These are phyloP conservation scores for Saccharomyces pastorianus DNA, from an alignment of 1,139 yeast genomes.

Conservation along the genomic window DNA sequence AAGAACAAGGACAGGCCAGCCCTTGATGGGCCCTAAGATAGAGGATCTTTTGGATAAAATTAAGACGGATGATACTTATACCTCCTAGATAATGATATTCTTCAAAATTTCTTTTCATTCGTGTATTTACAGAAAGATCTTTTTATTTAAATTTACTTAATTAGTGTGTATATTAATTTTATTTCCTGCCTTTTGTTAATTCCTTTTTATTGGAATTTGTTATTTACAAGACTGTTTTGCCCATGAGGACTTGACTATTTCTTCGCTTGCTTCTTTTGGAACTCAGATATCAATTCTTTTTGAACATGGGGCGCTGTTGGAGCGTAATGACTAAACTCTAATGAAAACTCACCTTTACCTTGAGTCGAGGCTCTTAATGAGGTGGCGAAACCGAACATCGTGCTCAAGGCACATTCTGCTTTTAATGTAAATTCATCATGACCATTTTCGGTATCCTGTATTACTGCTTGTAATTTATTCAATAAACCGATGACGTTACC, in stretches of 20 bases:
- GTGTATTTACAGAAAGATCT: background rate
- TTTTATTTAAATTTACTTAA: background rate
- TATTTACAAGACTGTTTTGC: slow-evolving; percentile 7
- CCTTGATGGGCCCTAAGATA: slow-evolving; percentile 84
- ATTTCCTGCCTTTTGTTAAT: background rate
- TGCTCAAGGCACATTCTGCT: slow-evolving; percentile 91
- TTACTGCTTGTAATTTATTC: slow-evolving; percentile 87
- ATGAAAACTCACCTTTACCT: slow-evolving; percentile 96
- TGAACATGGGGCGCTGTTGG: slow-evolving; percentile 90
- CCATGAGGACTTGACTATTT: background rate
- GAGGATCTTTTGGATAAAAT: slow-evolving; percentile 72
- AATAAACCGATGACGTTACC: slow-evolving; percentile 84
- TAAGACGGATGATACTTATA: slow-evolving; percentile 39
- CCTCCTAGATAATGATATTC: slow-evolving; percentile 11
- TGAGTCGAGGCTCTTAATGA: slow-evolving; percentile 93
- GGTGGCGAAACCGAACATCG: slow-evolving; percentile 95
- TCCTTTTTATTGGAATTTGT: background rate
- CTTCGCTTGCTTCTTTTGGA: slow-evolving; percentile 47
- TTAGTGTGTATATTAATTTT: background rate
- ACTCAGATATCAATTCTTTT: slow-evolving; percentile 80
- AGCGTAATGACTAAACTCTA: slow-evolving; percentile 88
- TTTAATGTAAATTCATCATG: slow-evolving; percentile 88
- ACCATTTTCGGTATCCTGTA: slow-evolving; percentile 88
- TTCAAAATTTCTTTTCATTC: background rate
- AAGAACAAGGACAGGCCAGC: slow-evolving; percentile 73